A percentile compares a stretch with the other conserved stretches of the same genome.
phyloP scores from a whole-genome alignment of 2,329 filamentous ascomycete genomes.

The Ascochyta pisi region DNA sequence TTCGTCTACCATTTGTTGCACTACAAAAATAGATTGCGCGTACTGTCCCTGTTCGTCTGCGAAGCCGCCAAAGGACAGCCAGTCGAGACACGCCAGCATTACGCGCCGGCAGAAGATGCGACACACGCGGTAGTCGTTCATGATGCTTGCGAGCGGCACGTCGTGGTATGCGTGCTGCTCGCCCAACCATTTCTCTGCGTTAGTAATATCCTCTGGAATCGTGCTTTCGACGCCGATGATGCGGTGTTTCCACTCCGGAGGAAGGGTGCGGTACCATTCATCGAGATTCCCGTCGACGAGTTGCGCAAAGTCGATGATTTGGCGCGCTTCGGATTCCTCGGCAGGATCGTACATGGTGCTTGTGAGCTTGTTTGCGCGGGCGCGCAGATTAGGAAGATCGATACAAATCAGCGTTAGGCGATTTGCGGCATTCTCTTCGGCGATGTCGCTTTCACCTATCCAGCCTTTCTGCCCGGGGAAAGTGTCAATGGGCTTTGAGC shows the following conservation, averaged over 20 bases:
- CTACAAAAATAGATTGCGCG: constrained; percentile 32
- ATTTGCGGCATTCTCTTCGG: constrained; percentile 50
- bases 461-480: constrained; percentile 48
- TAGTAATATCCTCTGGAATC: constrained; percentile 37
- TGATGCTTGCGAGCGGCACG: constrained; percentile 47
- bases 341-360: constrained; percentile 27
- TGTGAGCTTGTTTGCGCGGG: constrained; percentile 42
- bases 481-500: constrained; percentile 47
- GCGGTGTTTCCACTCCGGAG: constrained; percentile 43
- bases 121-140: constrained; percentile 52
- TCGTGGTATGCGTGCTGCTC: constrained; percentile 51
- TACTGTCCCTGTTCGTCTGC: constrained; percentile 23
- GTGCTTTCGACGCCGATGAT: constrained; percentile 41
- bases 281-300: constrained; percentile 47
- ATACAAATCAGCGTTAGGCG: constrained; percentile 50
- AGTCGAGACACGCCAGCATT: constrained; percentile 46
- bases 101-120: constrained; percentile 51
- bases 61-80: constrained; percentile 27
- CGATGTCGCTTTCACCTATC: constrained; percentile 40
- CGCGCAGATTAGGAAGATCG: constrained; percentile 47
- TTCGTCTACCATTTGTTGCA: constrained; percentile 50
- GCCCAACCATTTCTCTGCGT: constrained; percentile 46
- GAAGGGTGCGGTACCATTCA: constrained; percentile 48
- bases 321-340: constrained; percentile 37
- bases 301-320: constrained; percentile 45